Percentiles rank a stretch among this genome's conserved stretches.
Conservation (phyloP, 768 basidiomycete genomes). For the Psilocybe sp. region DNA sequence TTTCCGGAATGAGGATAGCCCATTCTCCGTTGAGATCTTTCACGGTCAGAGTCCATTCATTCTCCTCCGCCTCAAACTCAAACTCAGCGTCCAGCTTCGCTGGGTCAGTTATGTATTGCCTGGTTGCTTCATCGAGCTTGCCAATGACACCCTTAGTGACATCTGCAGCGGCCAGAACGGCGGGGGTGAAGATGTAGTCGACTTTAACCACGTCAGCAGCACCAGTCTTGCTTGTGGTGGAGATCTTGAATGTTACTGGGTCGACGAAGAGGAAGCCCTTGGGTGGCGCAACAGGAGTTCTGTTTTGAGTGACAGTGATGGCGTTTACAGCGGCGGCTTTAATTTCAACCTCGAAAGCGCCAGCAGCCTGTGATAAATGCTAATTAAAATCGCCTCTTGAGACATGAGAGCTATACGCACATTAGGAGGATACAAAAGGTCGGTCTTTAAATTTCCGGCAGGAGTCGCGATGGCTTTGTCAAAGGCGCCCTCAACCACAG, state of each 20-base stretch:
- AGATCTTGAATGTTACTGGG: conserved; percentile 7
- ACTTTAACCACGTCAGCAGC: conserved; percentile 9
- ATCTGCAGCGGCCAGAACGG: conserved; percentile 5
- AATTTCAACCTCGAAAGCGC: conserved; percentile 8
- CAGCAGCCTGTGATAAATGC: conserved; percentile 2
- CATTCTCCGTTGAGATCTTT: conserved; percentile 13
- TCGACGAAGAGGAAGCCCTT: conserved; percentile 13
- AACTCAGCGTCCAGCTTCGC: conserved; percentile 8
- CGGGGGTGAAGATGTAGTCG: conserved; percentile 11
- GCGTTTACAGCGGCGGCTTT: conserved; percentile 3
- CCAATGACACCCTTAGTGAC: conserved; percentile 11
- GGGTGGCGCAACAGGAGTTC: conserved; percentile 7
- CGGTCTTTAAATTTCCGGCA: conserved; percentile 10
- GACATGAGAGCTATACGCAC: background rate
- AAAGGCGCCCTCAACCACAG: conserved; percentile 4
- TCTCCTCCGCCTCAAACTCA: conserved; percentile 12
- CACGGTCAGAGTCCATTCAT: conserved; percentile 13
- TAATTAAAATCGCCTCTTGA: background rate
- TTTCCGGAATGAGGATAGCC: conserved; percentile 11
- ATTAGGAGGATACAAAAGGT: conserved; percentile 6
- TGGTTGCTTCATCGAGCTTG: conserved; percentile 8
- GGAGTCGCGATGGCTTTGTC: conserved; percentile 7
- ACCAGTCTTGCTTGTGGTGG: conserved; percentile 3
- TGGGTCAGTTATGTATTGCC: conserved; percentile 6
- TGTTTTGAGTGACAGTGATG: conserved; percentile 5